phyloP scores from a whole-genome alignment of 306 rosid genomes.

The Pyrus betulifolia region DNA sequence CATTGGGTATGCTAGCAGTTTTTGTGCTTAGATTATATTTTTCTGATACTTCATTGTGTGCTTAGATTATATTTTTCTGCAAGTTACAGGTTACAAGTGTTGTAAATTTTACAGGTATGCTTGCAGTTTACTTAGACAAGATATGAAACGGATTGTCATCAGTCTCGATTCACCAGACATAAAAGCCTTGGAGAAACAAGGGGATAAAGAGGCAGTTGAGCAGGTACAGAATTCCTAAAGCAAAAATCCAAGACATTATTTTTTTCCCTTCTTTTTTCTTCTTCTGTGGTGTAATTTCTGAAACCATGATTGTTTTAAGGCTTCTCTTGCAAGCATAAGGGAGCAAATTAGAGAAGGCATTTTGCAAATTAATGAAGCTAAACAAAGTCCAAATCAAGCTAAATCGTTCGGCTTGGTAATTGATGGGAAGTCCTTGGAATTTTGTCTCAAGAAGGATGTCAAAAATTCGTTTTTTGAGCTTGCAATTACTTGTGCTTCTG shows the following conservation, averaged over 20 bases:
- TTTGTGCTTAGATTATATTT: not conserved
- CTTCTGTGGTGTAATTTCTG: slow-evolving; percentile 11
- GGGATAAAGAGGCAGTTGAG: slow-evolving; percentile 40
- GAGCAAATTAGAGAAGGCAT: slow-evolving; percentile 59
- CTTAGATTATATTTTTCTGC: slow-evolving; percentile 4
- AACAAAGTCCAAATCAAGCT: slow-evolving; percentile 22
- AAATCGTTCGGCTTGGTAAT: slow-evolving; percentile 59
- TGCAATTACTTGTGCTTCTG: slow-evolving; percentile 69
- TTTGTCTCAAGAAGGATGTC: slow-evolving; percentile 41
- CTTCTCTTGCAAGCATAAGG: slow-evolving; percentile 51
- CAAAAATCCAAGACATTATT: not conserved
- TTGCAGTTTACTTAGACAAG: slow-evolving; percentile 75
- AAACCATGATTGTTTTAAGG: slow-evolving; percentile 43
- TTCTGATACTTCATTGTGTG: not conserved
- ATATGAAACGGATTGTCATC: slow-evolving; percentile 63
- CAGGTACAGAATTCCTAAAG: slow-evolving; percentile 39
- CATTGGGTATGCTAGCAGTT: slow-evolving; percentile 49
- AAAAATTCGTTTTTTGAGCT: slow-evolving; percentile 62
- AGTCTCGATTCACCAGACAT: slow-evolving; percentile 69
- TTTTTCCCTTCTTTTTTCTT: not conserved
- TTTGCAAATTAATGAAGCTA: slow-evolving; percentile 37
- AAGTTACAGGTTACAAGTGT: slow-evolving; percentile 10
- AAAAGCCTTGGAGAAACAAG: slow-evolving; percentile 51
- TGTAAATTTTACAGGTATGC: slow-evolving; percentile 52
- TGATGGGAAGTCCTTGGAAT: slow-evolving; percentile 84